Conservation (phyloP, 495 filamentous ascomycete genomes). For the Diplogelasinospora grovesii region DNA sequence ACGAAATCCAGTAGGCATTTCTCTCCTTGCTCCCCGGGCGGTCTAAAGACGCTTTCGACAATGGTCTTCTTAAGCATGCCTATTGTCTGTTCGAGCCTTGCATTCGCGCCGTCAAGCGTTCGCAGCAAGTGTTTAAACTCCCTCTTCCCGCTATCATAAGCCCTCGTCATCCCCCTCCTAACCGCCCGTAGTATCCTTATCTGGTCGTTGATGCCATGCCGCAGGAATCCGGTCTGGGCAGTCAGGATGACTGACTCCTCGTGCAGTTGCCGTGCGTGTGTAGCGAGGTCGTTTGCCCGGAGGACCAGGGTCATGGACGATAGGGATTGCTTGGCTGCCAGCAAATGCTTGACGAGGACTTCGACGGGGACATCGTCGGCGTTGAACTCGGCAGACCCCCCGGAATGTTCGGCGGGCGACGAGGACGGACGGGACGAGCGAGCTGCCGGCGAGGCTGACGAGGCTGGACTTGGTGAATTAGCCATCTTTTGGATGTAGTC, state of each 20-base stretch:
- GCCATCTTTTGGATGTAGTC: conserved; percentile 5
- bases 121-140: conserved; percentile 55
- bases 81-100: conserved; percentile 64
- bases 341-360: conserved; percentile 70
- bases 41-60: conserved; percentile 69
- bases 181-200: conserved; percentile 61
- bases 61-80: conserved; percentile 59
- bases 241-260: conserved; percentile 73
- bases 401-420: conserved; percentile 6
- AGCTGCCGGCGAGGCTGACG: conserved; percentile 4
- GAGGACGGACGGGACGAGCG: conserved; percentile 12
- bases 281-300: conserved; percentile 83
- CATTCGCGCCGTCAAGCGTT: conserved; percentile 68
- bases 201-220: conserved; percentile 66
- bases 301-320: conserved; percentile 79
- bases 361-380: conserved; percentile 50
- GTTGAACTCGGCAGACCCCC: conserved; percentile 15
- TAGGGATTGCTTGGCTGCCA: conserved; percentile 84
- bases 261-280: conserved; percentile 62
- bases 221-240: conserved; percentile 72
- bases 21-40: conserved; percentile 54
- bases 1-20: conserved; percentile 85
- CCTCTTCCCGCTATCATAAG: conserved; percentile 39
- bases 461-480: conserved; percentile 7
- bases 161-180: conserved; percentile 50